phyloP scores from a whole-genome alignment of 495 filamentous ascomycete genomes.

The Viridothelium virens region DNA sequence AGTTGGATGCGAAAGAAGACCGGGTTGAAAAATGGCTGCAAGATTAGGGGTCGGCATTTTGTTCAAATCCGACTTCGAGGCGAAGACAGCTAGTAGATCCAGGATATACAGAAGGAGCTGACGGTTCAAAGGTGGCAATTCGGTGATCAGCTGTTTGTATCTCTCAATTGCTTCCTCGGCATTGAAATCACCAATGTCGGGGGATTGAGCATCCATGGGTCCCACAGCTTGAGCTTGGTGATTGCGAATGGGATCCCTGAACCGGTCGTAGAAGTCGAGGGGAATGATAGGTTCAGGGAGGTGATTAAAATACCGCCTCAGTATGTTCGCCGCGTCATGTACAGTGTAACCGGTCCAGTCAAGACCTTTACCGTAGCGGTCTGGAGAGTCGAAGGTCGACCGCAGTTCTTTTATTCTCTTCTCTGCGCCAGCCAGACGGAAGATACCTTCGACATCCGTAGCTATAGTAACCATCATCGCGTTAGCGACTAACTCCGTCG shows the following conservation, averaged over 20 bases:
- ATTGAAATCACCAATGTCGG: constrained; percentile 58
- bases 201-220: constrained; percentile 46
- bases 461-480: constrained; percentile 44
- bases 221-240: constrained; percentile 68
- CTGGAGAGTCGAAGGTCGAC: constrained; percentile 84
- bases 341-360: constrained; percentile 98
- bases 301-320: constrained; percentile 90
- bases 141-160: constrained; percentile 86
- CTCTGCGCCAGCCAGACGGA: constrained; percentile 91
- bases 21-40: constrained; percentile 97
- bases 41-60: constrained; percentile 92
- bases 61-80: constrained; percentile 93
- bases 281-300: constrained; percentile 94
- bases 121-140: constrained; percentile 86
- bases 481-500: background rate
- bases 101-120: constrained; percentile 95
- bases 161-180: constrained; percentile 64
- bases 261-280: constrained; percentile 83
- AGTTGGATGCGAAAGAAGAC: constrained; percentile 83
- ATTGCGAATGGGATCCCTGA: constrained; percentile 73
- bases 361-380: constrained; percentile 91
- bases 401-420: constrained; percentile 97
- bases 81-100: constrained; percentile 95
- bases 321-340: constrained; percentile 95
- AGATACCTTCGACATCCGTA: constrained; percentile 94